A percentile compares a stretch with the other conserved stretches of the same genome.
Conservation (phyloP, 2,329 filamentous ascomycete species). For the Phialophora expanda region DNA sequence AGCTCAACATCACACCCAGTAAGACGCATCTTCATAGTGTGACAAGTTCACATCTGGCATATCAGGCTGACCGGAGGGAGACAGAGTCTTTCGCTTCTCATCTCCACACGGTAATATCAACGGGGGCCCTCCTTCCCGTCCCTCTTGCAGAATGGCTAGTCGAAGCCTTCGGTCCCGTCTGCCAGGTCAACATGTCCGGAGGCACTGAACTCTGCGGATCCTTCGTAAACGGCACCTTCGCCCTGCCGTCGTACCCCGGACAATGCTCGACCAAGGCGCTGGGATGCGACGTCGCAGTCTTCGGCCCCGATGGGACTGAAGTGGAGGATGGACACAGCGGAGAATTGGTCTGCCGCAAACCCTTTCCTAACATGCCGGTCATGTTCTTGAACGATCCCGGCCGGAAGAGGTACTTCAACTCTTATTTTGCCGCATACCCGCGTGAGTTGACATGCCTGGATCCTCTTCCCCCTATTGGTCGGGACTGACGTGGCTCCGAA, state of each 20-base stretch:
- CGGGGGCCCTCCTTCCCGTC: conserved; percentile 25
- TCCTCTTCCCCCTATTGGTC: too few relatives aligned
- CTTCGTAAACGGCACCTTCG: conserved; percentile 62
- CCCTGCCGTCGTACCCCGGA: conserved; percentile 67
- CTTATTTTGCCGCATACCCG: conserved; percentile 37
- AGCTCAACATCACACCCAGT: conserved; percentile 17
- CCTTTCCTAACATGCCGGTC: conserved; percentile 78
- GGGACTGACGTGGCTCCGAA: too few relatives aligned
- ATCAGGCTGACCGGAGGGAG: too few relatives aligned
- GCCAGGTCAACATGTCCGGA: conserved; percentile 39
- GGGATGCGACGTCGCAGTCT: conserved; percentile 45
- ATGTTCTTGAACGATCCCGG: conserved; percentile 63
- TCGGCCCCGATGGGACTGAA: conserved; percentile 10
- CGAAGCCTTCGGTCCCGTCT: conserved; percentile 25
- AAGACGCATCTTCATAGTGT: too few relatives aligned
- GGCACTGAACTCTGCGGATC: conserved; percentile 42
- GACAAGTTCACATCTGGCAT: too few relatives aligned
- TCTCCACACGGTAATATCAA: conserved; percentile 21
- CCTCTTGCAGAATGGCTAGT: conserved; percentile 15
- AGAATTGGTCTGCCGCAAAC: conserved; percentile 71
- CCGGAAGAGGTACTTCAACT: conserved; percentile 58
- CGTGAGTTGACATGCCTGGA: too few relatives aligned
- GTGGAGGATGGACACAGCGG: conserved; percentile 64
- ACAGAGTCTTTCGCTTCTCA: conserved; percentile 44
- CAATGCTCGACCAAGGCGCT: conserved; percentile 60